Conservation (phyloP, 2,329 filamentous ascomycete genomes). For the Westerdykella ornata region DNA sequence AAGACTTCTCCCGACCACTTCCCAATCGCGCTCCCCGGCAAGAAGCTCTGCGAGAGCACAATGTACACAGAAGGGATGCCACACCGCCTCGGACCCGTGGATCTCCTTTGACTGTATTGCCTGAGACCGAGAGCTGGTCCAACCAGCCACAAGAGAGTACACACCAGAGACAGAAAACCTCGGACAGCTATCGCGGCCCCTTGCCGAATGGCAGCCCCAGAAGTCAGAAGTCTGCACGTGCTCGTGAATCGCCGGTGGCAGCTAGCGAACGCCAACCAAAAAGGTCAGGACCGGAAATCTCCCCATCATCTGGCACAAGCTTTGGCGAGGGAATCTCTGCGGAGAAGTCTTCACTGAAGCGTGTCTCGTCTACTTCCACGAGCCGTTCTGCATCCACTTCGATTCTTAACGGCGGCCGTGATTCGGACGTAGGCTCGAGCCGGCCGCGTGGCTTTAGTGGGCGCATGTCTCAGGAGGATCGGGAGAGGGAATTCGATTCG, state of each 20-base stretch:
- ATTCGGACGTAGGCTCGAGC: slow-evolving; percentile 25
- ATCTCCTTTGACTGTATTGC: slow-evolving; percentile 24
- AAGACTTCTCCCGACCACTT: slow-evolving; percentile 4
- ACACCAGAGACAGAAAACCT: slow-evolving; percentile 2
- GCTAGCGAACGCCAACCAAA: slow-evolving; percentile 16
- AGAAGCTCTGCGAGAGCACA: slow-evolving; percentile 5
- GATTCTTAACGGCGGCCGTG: slow-evolving; percentile 27
- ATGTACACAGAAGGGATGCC: slow-evolving; percentile 12
- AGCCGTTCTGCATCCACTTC: slow-evolving; percentile 27
- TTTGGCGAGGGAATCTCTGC: slow-evolving; percentile 17
- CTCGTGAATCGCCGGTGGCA: slow-evolving; percentile 14
- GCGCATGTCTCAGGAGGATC: slow-evolving; percentile 36
- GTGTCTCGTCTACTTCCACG: slow-evolving; percentile 28
- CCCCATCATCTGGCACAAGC: slow-evolving; percentile 14
- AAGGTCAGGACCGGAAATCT: slow-evolving; percentile 19
- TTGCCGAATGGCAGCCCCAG: slow-evolving; percentile 12
- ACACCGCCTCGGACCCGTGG: slow-evolving; percentile 18
- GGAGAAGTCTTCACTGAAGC: slow-evolving; percentile 27
- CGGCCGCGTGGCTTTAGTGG: slow-evolving; percentile 23
- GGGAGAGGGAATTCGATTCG: slow-evolving; percentile 43
- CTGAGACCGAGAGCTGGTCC: slow-evolving; percentile 21
- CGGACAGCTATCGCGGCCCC: slow-evolving; percentile 4
- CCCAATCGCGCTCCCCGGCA: not conserved
- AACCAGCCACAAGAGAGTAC: slow-evolving; percentile 6
- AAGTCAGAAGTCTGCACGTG: slow-evolving; percentile 13